Conservation (phyloP, 495 filamentous ascomycete genomes). For the Oidiodendron maius region DNA sequence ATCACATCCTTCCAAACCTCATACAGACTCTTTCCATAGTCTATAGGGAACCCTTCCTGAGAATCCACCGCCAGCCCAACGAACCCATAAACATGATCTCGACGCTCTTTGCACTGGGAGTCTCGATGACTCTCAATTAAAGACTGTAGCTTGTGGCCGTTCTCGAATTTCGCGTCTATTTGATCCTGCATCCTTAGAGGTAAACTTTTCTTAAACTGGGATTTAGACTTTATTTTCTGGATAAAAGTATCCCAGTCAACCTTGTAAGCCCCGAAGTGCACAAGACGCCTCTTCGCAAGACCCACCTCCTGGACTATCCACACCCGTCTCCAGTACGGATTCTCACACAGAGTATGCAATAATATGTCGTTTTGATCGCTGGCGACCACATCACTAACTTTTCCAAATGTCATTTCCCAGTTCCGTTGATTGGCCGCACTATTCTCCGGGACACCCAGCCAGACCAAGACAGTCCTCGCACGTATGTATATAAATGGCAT, state of each 20-base stretch:
- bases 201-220: neutral
- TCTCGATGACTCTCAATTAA: constrained; percentile 1
- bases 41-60: constrained; percentile 3
- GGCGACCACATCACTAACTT: too few relatives aligned
- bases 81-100: constrained; percentile 8
- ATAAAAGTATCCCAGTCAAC: constrained; percentile 3
- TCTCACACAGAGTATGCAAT: too few relatives aligned
- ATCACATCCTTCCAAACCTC: constrained; percentile 7
- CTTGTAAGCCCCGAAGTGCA: neutral
- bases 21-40: constrained; percentile 4
- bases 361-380: too few relatives aligned
- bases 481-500: constrained; percentile 7
- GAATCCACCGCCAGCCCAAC: constrained; percentile 5
- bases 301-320: constrained; percentile 13
- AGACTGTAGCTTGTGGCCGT: constrained; percentile 4
- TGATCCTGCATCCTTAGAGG: constrained; percentile 2
- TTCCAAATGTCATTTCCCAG: too few relatives aligned
- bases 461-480: constrained; percentile 1
- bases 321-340: constrained; percentile 5
- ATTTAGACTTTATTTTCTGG: neutral
- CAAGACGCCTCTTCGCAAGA: neutral
- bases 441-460: constrained; percentile 1
- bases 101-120: constrained; percentile 2
- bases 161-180: neutral
- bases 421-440: too few relatives aligned